Evolutionary conservation across 176 grass and related monocot species (phyloP).

Genomic region (Triticum turgidum): DNA sequence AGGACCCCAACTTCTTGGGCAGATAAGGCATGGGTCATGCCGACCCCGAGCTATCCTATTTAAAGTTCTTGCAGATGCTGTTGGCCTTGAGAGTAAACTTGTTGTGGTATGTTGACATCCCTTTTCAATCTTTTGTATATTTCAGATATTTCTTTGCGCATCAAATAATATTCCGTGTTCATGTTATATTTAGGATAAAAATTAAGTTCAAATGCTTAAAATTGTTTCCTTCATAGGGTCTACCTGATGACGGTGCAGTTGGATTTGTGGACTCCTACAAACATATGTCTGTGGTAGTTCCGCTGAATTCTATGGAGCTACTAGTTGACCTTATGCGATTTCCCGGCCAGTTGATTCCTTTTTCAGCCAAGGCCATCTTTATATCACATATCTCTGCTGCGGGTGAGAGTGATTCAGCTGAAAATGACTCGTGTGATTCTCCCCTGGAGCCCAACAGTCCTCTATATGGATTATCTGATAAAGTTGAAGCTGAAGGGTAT

Average conservation of each 20-base stretch:
- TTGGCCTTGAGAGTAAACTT: slow-evolving; percentile 97
- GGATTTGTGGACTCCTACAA: slow-evolving; percentile 96
- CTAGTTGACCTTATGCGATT: slow-evolving; percentile 98
- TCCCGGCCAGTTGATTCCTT: slow-evolving; percentile 94
- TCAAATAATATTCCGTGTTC: slow-evolving; percentile 3
- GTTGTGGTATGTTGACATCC: slow-evolving; percentile 72
- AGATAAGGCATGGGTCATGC: slow-evolving; percentile 97
- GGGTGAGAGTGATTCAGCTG: slow-evolving; percentile 95
- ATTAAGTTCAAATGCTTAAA: slow-evolving; percentile 17
- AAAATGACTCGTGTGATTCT: slow-evolving; percentile 98
- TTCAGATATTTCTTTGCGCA: slow-evolving; percentile 7
- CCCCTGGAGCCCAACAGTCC: slow-evolving; percentile 99
- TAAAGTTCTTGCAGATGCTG: slow-evolving; percentile 97
- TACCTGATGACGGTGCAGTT: slow-evolving; percentile 72
- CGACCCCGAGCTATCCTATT: slow-evolving; percentile 93
- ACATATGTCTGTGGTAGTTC: slow-evolving; percentile 97
- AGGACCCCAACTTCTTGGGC: slow-evolving; percentile 89
- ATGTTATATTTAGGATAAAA: slow-evolving; percentile 4
- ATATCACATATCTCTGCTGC: slow-evolving; percentile 90
- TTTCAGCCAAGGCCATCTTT: slow-evolving; percentile 95
- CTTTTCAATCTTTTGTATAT: slow-evolving; percentile 6
- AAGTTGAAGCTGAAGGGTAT: slow-evolving; percentile 94
- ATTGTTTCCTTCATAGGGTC: slow-evolving; percentile 54
- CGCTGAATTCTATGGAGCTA: slow-evolving; percentile 88
- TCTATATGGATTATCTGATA: slow-evolving; percentile 77